Evolutionary conservation across 768 basidiomycete genomes (phyloP), one percentile per base, ranked within the genome.

Genomic region (Boletales sp.): DNA sequence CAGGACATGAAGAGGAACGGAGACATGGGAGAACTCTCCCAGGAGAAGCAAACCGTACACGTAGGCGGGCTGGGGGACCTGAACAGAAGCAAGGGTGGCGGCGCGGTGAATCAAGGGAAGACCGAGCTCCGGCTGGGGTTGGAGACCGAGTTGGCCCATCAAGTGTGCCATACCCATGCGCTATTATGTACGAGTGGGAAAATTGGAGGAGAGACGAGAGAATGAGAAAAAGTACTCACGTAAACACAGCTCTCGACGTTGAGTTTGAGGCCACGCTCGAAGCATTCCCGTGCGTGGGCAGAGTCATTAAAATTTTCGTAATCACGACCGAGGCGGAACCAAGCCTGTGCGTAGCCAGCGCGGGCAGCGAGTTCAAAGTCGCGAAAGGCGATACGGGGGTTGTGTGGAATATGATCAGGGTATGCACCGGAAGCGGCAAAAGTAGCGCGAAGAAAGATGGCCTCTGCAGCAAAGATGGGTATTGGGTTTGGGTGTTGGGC

Each of bases 101-200:
- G 95, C 90, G 29, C 80, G 81, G 42, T 83, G 78, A 15, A 97
- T 80, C 38, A 92, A 75, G 0, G 86, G 79, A 2, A 95, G 65
- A 0, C 88, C 94, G 2, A 66, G 61, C 11, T 76, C 65, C 0
- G 79, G 76, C 43, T 79, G 75, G 4, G 76, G 57, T 2, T 75
- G 69, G 11, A 90, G 72, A 10, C 78, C 78, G 17, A 97, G 83
- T 64, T 98, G 95, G 30, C 91, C 93, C 59, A 94, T 79, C 9
- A 97, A 73, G 62, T 93, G 77, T 0, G 93, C 94, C 86, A 95
- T 94, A 1, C 92, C 94, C 73, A 98, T 78, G 0, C 94, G 85
- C 89, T 94, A 54, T 40, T 14, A 36, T 48, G 42, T 43, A 40
- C 15, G 27, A 14, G 11, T 14, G 43, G 55, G 56, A 15, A 45